A percentile compares a stretch with the other conserved stretches of the same genome.
These are phyloP conservation scores for Nissolia schottii DNA, from an alignment of 306 rosid species.

Conservation along the genomic window DNA sequence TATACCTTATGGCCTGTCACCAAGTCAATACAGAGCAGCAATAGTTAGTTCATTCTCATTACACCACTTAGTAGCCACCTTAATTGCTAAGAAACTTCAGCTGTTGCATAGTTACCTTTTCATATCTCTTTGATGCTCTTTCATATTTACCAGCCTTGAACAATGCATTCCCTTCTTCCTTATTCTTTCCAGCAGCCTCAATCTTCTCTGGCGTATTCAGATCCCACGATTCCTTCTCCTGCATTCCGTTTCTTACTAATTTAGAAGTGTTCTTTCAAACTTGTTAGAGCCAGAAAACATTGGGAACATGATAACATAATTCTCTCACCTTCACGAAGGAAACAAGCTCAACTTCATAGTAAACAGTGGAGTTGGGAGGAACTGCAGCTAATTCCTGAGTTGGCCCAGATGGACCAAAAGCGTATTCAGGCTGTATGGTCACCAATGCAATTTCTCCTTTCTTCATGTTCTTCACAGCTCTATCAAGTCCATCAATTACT, in stretches of 20 bases:
- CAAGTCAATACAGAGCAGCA: neutral
- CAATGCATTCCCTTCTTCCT: slow-evolving; percentile 71
- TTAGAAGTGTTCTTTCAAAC: neutral
- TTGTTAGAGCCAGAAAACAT: neutral
- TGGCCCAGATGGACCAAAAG: slow-evolving; percentile 64
- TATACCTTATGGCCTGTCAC: slow-evolving; percentile 63
- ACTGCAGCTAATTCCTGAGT: slow-evolving; percentile 64
- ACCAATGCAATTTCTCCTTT: slow-evolving; percentile 77
- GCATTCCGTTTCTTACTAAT: neutral
- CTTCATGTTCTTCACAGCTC: slow-evolving; percentile 81
- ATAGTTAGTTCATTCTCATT: neutral
- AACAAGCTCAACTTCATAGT: slow-evolving; percentile 71
- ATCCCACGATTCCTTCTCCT: slow-evolving; percentile 70
- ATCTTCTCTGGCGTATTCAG: slow-evolving; percentile 48
- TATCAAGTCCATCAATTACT: slow-evolving; percentile 88
- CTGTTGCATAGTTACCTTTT: slow-evolving; percentile 34
- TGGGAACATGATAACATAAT: neutral
- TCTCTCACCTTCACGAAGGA: slow-evolving; percentile 70
- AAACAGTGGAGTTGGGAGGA: slow-evolving; percentile 71
- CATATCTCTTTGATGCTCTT: slow-evolving; percentile 52
- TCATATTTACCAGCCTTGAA: slow-evolving; percentile 50
- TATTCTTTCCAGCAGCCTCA: slow-evolving; percentile 63
- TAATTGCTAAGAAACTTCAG: neutral
- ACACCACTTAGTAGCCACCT: neutral
- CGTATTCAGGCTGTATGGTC: slow-evolving; percentile 75